A percentile compares a stretch with the other conserved stretches of the same genome.
phyloP scores from a whole-genome alignment of 2,329 filamentous ascomycete genomes.

The Chrysosporium keratinophilum region DNA sequence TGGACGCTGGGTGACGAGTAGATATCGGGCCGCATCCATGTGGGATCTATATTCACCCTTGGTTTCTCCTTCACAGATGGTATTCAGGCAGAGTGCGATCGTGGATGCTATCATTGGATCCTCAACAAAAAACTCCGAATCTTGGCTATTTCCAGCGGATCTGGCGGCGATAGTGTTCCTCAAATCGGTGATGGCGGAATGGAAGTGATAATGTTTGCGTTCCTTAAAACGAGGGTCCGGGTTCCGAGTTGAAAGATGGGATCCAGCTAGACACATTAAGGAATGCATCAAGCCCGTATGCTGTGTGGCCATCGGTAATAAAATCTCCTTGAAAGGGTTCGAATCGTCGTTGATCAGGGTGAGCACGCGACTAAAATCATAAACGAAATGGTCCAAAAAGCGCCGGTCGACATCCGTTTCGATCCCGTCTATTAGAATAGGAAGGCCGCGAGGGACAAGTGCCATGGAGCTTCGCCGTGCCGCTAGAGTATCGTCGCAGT shows the following conservation, averaged over 20 bases:
- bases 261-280: conserved; percentile 70
- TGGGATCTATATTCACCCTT: conserved; percentile 68
- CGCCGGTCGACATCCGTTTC: conserved; percentile 69
- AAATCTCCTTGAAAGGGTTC: conserved; percentile 76
- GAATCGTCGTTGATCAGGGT: conserved; percentile 70
- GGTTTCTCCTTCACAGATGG: conserved; percentile 50
- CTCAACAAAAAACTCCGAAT: conserved; percentile 37
- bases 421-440: conserved; percentile 63
- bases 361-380: conserved; percentile 65
- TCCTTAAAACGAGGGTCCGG: conserved; percentile 43
- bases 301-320: conserved; percentile 69
- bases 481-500: conserved; percentile 16
- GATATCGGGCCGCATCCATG: conserved; percentile 61
- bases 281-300: conserved; percentile 85
- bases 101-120: conserved; percentile 54
- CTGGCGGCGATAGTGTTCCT: conserved; percentile 31
- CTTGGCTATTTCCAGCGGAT: conserved; percentile 18
- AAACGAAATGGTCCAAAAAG: conserved; percentile 75
- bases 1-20: conserved; percentile 53
- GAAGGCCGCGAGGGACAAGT: conserved; percentile 38
- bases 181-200: conserved; percentile 32
- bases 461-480: conserved; percentile 27
- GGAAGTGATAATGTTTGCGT: conserved; percentile 47
- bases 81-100: conserved; percentile 50
- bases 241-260: conserved; percentile 51